Percentiles rank a stretch among this genome's conserved stretches.
Evolutionary conservation across 345 rosid species (phyloP).

Genomic region (Linum trigynum): DNA sequence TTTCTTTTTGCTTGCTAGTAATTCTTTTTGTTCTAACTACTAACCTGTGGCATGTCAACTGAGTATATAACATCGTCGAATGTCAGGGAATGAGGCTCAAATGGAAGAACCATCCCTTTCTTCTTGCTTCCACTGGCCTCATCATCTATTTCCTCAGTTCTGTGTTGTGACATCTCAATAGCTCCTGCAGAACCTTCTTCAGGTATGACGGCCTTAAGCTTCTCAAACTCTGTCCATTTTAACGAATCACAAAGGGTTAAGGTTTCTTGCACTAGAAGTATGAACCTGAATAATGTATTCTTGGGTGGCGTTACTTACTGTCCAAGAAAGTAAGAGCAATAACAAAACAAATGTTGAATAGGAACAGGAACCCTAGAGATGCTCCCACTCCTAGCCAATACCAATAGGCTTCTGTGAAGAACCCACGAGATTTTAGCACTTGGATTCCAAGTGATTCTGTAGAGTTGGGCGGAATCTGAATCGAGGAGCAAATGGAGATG

Average conservation of each 20-base stretch:
- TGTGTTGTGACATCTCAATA: background rate
- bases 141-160: background rate
- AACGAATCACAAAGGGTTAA: background rate
- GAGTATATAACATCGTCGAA: background rate
- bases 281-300: background rate
- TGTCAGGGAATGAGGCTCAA: conserved; percentile 1
- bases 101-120: conserved; percentile 2
- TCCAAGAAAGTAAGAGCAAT: background rate
- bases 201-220: background rate
- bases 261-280: background rate
- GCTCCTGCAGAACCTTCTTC: background rate
- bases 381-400: background rate
- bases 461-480: background rate
- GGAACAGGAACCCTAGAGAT: background rate
- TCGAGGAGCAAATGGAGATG: background rate
- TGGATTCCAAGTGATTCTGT: background rate
- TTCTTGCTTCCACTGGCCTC: background rate
- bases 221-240: background rate
- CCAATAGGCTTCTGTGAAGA: background rate
- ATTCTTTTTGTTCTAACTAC: background rate
- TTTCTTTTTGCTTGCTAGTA: no score
- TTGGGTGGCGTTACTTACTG: background rate
- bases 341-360: background rate
- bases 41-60: conserved; percentile 5
- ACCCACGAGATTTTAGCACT: background rate